Evolutionary conservation across 257 asterid genomes (phyloP), one percentile per base, ranked within the genome.

Genomic region (Rhazya stricta): DNA sequence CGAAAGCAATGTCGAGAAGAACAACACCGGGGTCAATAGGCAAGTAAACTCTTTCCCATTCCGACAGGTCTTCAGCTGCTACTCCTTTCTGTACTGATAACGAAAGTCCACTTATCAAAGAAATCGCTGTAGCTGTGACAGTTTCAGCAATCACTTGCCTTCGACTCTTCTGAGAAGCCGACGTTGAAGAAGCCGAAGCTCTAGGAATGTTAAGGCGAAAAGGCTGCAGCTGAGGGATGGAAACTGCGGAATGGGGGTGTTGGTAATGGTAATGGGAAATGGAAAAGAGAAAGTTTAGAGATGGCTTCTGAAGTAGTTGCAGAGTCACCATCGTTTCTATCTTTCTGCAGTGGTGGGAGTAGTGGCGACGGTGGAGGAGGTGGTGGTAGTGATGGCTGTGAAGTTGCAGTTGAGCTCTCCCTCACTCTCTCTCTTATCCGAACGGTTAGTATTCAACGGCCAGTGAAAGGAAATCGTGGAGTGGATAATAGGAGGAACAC

Each of bases 11-110:
- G 83, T 90, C 98, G 73, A 90, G 90, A 72, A 91, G 97, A 72
- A 91, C 97, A 23, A 93, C 94, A 41, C 97, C 97, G 18, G 98
- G 96, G 74, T 93, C 93, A 78, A 93, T 89, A 27, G 98, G 97
- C 34, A 93, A 84, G 86, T 79, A 88, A 79, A 91, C 93, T 81
- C 96, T 87, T 73, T 89, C 97, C 98, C 98, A 93, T 83, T 88
- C 97, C 9, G 98, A 91, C 15, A 91, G 90, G 9, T 84, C 86
- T 10, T 91, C 94, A 60, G 81, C 96, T 8, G 93, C 92, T 71
- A 74, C 46, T 21, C 69, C 82, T 56, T 36, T 45, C 6, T 65
- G 42, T 13, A 23, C 45, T 9, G 65, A 54, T 21, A 71, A 32
- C 29, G 50, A 25, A 66, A 66, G 48, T 27, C 74, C 42, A 69